Evolutionary conservation across 768 basidiomycete species (phyloP), one percentile per base, ranked within the genome.

Genomic region (Leccinum disarticulatum): DNA sequence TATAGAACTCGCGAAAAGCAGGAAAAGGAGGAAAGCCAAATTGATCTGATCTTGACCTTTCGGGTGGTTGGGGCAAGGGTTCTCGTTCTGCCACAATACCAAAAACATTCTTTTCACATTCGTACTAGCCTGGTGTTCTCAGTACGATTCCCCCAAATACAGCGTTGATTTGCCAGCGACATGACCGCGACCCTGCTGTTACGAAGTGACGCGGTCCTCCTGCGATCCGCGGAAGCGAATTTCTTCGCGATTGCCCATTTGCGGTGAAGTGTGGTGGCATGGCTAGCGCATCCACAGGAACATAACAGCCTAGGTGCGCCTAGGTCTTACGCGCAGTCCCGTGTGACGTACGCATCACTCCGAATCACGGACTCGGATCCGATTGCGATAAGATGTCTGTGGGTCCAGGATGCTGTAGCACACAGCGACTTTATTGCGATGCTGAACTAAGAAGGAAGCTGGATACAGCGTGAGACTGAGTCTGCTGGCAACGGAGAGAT

Each of bases 371-470:
- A 22, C 22, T 22, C 22, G 22, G 58, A 64, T 67, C 65, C 52
- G 36, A 10, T 25, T 35, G 52, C 11, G 64, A 66, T 68, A 68
- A 68, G 60, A 56, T 33, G 41, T 15, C 4, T 62, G 61, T 62
- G 4, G 65, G 61, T 59, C 66, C 68, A 65, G 59, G 58, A 62
- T 71, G 65, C 70, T 65, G 69, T 66, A 17, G 56, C 57, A 27
- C 52, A 46, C 58, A 43, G 55, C 5, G 35, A 38, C 35, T 9
- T 31, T 19, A 11, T 13, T 5, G 31, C 6, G n/a, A 36, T 9
- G 25, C 46, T 48, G 30, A 41, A 15, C 22, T 14, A 53, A 19
- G 50, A 55, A 25, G 30, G 63, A 59, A 65, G 56, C 43, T 19
- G 52, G 46, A 41, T 17, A 8, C 11, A 25, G 19, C 67, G 61